These are phyloP conservation scores for Diaporthe sp. DNA, from an alignment of 2,329 filamentous ascomycete species.

Conservation along the genomic window DNA sequence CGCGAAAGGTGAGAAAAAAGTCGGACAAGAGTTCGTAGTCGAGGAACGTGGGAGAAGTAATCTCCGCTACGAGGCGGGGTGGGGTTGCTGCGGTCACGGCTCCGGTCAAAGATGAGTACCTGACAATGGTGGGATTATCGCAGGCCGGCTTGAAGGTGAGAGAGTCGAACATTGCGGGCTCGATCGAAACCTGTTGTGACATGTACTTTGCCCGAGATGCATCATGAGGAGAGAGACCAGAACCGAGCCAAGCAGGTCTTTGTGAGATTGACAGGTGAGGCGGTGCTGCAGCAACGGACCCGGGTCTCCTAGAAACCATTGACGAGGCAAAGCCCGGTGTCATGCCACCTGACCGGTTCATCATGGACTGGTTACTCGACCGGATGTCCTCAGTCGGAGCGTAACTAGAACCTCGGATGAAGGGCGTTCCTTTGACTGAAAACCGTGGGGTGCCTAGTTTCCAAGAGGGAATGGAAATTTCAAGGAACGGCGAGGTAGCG, in stretches of 20 bases:
- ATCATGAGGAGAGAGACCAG: conserved; percentile 57
- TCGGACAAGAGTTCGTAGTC: conserved; percentile 98
- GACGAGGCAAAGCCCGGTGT: conserved; percentile 50
- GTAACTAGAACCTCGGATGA: conserved; percentile 86
- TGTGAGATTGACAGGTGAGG: conserved; percentile 50
- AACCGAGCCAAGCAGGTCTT: conserved; percentile 50
- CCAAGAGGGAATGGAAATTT: conserved; percentile 87
- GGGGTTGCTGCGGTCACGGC: conserved; percentile 92
- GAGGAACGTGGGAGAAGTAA: conserved; percentile 94
- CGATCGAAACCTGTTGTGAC: conserved; percentile 67
- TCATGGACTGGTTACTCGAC: conserved; percentile 71
- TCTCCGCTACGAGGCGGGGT: conserved; percentile 91
- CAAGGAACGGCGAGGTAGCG: conserved; percentile 68
- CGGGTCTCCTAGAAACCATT: conserved; percentile 53
- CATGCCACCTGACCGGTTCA: conserved; percentile 55
- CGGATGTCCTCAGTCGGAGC: conserved; percentile 80
- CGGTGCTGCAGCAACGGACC: conserved; percentile 55
- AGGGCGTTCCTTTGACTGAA: conserved; percentile 80
- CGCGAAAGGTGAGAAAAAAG: conserved; percentile 95
- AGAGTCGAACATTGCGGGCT: conserved; percentile 85
- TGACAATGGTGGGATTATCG: conserved; percentile 85
- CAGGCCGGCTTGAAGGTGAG: conserved; percentile 84
- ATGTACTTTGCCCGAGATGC: conserved; percentile 61
- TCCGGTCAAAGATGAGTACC: conserved; percentile 79
- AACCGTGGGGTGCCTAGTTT: conserved; percentile 87